Percentiles rank a stretch among this genome's conserved stretches.
These are phyloP conservation scores for Magnaporthiopsis poae DNA, from an alignment of 2,329 filamentous ascomycete genomes.

Conservation along the genomic window DNA sequence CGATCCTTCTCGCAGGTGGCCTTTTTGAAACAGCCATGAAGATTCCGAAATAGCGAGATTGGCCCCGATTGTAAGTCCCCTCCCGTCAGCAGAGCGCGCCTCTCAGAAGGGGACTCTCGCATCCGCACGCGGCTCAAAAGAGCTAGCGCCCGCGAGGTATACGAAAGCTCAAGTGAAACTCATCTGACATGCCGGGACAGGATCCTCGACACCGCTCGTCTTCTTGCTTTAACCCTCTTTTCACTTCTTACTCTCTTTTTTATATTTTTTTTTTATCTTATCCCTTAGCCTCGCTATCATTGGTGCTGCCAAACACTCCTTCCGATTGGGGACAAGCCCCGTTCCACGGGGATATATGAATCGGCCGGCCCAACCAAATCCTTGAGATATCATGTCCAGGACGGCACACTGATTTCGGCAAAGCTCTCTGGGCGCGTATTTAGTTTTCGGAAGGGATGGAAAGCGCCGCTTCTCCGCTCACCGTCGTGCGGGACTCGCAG, in stretches of 20 bases:
- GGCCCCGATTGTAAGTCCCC: background rate
- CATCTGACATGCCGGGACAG: background rate
- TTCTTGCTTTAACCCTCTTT: background rate
- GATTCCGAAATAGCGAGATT: background rate
- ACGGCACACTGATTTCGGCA: background rate
- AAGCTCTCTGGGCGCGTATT: background rate
- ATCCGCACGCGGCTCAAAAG: background rate
- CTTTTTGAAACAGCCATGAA: background rate
- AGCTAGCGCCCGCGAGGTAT: background rate
- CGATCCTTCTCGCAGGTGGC: background rate
- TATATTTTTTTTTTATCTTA: background rate
- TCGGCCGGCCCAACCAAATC: background rate
- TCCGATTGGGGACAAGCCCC: background rate
- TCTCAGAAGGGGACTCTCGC: no score
- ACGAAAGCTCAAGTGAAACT: background rate
- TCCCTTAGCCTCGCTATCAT: no score
- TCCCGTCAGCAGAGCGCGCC: background rate
- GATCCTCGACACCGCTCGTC: background rate
- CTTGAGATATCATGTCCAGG: background rate
- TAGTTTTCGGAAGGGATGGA: background rate
- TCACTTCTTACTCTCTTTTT: background rate
- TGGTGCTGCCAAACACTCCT: background rate
- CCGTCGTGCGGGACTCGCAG: slow-evolving; percentile 31
- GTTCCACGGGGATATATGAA: background rate
- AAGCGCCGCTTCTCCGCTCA: background rate